These are phyloP conservation scores for Porcisia hertigi DNA, from an alignment of 208 protist species.

Conservation along the genomic window DNA sequence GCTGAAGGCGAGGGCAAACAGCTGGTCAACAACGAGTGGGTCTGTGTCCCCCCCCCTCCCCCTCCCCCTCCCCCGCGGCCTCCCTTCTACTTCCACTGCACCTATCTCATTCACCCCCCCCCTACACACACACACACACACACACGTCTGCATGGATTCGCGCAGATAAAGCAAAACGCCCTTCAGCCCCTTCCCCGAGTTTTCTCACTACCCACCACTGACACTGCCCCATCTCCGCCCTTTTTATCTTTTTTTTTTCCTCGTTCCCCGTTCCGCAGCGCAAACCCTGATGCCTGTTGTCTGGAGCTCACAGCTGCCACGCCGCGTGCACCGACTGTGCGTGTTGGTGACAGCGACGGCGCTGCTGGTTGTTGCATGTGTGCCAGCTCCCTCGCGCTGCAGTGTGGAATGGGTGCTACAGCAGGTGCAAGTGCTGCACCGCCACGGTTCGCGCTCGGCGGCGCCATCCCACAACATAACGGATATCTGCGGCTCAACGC, in stretches of 20 bases:
- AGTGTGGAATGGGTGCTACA: conserved; percentile 18
- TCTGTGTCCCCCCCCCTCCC: too few relatives aligned
- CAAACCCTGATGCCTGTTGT: not conserved
- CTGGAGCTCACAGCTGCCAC: not conserved
- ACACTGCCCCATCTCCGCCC: not conserved
- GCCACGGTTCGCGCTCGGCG: conserved; percentile 43
- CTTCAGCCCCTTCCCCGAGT: not conserved
- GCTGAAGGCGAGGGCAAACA: too few relatives aligned
- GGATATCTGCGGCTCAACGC: conserved; percentile 33
- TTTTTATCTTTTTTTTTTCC: too few relatives aligned
- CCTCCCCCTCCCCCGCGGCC: too few relatives aligned
- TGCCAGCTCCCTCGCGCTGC: conserved; percentile 15
- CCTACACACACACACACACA: not conserved
- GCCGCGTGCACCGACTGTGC: conserved; percentile 10
- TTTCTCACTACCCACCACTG: not conserved
- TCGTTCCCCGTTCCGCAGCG: not conserved
- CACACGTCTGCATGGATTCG: not conserved
- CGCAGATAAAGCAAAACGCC: not conserved
- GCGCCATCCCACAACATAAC: conserved; percentile 22
- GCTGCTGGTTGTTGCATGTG: conserved; percentile 12
- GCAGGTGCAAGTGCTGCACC: conserved; percentile 49
- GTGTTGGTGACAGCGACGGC: conserved; percentile 8
- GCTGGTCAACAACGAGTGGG: too few relatives aligned
- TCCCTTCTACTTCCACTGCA: too few relatives aligned
- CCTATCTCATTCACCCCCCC: too few relatives aligned